These are phyloP conservation scores for Lactarius sp. DNA, from an alignment of 768 basidiomycete genomes.

Conservation along the genomic window DNA sequence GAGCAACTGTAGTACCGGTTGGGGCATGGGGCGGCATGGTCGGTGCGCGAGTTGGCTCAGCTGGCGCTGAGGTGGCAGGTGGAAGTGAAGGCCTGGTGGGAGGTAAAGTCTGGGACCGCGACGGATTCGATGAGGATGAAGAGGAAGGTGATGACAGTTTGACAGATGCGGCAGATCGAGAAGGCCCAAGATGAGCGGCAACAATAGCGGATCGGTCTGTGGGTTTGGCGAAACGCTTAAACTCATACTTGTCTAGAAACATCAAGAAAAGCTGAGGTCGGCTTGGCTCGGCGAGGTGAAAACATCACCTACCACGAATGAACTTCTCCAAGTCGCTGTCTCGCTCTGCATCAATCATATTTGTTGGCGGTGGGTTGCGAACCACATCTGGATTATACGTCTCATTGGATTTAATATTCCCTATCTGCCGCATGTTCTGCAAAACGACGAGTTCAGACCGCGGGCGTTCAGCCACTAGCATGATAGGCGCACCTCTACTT, in stretches of 20 bases:
- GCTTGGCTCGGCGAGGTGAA: neutral
- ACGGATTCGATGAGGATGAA: neutral
- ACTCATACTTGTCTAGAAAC: slow-evolving; percentile 68
- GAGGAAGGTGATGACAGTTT: slow-evolving; percentile 15
- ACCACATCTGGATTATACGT: slow-evolving; percentile 80
- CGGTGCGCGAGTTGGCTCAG: neutral
- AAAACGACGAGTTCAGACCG: slow-evolving; percentile 20
- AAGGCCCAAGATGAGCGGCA: slow-evolving; percentile 31
- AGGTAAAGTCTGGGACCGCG: slow-evolving; percentile 27
- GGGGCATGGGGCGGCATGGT: neutral
- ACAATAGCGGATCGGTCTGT: slow-evolving; percentile 27
- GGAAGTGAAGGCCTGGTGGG: slow-evolving; percentile 21
- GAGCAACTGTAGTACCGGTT: slow-evolving; percentile 22
- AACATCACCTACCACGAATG: slow-evolving; percentile 63
- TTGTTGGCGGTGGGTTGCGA: slow-evolving; percentile 77
- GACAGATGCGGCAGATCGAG: slow-evolving; percentile 29
- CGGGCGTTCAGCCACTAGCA: slow-evolving; percentile 5
- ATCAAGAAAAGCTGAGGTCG: neutral
- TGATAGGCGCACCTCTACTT: slow-evolving; percentile 62
- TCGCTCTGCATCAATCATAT: slow-evolving; percentile 69
- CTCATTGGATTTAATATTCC: slow-evolving; percentile 77
- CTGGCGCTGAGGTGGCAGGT: slow-evolving; percentile 10
- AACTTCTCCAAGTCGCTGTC: slow-evolving; percentile 90
- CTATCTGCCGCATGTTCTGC: slow-evolving; percentile 74
- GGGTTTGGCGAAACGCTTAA: slow-evolving; percentile 56